These are phyloP conservation scores for Balansia obtecta DNA, from an alignment of 2,329 filamentous ascomycete species.

Conservation along the genomic window DNA sequence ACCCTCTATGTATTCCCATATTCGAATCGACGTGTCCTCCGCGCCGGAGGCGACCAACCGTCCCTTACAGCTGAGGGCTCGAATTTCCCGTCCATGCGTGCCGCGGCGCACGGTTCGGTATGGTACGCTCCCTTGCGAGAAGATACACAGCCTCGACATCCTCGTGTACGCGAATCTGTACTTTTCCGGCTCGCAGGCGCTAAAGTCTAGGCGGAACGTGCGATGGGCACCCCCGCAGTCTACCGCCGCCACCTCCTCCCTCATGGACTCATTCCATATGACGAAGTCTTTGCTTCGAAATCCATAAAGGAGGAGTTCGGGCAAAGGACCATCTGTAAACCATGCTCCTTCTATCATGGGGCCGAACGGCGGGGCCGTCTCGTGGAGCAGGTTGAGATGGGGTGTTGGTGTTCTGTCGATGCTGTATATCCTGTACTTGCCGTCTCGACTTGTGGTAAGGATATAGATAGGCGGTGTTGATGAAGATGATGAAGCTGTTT, in stretches of 20 bases:
- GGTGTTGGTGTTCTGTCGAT: conserved; percentile 16
- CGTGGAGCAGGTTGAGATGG: conserved; percentile 45
- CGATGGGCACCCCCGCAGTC: conserved; percentile 81
- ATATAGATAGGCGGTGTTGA: conserved; percentile 31
- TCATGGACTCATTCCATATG: conserved; percentile 63
- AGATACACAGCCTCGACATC: conserved; percentile 40
- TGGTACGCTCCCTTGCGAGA: conserved; percentile 25
- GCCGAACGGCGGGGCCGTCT: conserved; percentile 56
- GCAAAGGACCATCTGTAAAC: conserved; percentile 29
- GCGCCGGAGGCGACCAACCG: conserved; percentile 49
- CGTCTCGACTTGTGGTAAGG: conserved; percentile 65
- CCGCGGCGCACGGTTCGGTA: conserved; percentile 49
- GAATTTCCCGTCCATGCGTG: conserved; percentile 77
- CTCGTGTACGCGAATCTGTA: conserved; percentile 63
- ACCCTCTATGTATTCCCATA: conserved; percentile 42
- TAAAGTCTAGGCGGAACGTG: conserved; percentile 45
- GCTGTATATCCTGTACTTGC: conserved; percentile 56
- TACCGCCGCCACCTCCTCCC: conserved; percentile 57
- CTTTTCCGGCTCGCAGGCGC: conserved; percentile 17
- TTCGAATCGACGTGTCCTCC: conserved; percentile 63
- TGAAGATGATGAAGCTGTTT: conserved; percentile 5
- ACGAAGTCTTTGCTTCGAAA: conserved; percentile 73
- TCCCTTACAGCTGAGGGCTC: conserved; percentile 32
- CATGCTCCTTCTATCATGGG: conserved; percentile 64
- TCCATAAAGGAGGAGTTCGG: conserved; percentile 61